Evolutionary conservation across 176 grass and related monocot genomes (phyloP), one percentile per base, ranked within the genome.

Genomic region (Secale cereale): DNA sequence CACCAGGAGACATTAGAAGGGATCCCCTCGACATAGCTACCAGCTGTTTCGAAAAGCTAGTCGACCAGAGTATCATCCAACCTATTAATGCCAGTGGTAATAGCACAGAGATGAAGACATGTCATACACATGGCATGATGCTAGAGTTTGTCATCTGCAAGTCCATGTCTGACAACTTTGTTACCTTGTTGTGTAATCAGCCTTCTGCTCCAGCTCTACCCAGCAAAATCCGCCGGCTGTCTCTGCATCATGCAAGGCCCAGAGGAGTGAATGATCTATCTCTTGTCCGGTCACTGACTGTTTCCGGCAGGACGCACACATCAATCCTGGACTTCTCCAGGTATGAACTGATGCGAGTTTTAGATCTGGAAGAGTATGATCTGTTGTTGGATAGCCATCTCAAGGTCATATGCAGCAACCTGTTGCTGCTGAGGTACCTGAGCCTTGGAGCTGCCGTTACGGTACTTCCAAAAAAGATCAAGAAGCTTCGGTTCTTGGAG

Each of bases 391-490:
- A 73, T 1, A 8, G 4, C 2, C n/a, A 73, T 73, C 39, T 73
- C 1, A 46, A 3, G 13, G 9, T 52, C 4, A 65, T 76, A 19
- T 76, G 59, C 59, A 65, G 29, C 15, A 52, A 19, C 10, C 20
- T 84, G 27, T 33, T 75, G 4, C 20, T 76, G 19, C 82, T 83
- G 19, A 75, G 54, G 27, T 84, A 65, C 17, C 28, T 84, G 19
- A 84, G 40, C 22, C 59, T 84, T 0, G 70, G 82, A 2, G 32
- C 39, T 0, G 9, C 41, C n/a, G 17, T 68, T 22, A 68, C 16
- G 6, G 17, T 0, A 4, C 70, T 84, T 1, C 71, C 70, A 0
- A 65, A 76, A n/a, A 71, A 84, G 0, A 83, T 83, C 2, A 17
- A 39, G 0, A 83, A 64, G 5, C 82, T 83, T 10, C 43, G 33